Evolutionary conservation across 148 eudicot genomes (phyloP).

Genomic region (Vaccinium vitisidaea): DNA sequence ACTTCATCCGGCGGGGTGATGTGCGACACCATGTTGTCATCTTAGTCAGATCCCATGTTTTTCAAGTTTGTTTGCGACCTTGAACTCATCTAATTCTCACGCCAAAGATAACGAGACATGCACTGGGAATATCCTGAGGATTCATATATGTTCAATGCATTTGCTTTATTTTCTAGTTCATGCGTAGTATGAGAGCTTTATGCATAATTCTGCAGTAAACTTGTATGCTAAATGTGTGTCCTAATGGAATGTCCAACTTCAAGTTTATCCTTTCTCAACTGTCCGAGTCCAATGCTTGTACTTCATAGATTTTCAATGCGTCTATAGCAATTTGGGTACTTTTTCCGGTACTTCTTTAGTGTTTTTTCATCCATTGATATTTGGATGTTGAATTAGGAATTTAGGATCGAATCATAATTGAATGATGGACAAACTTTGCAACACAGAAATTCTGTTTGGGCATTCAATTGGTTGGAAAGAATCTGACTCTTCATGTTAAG

Average conservation of each 20-base stretch:
- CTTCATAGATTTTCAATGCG: not conserved
- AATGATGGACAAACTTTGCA: not conserved
- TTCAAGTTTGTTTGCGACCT: too few relatives aligned
- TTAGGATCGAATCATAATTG: not conserved
- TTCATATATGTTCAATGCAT: too few relatives aligned
- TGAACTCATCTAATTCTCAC: not conserved
- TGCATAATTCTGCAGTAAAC: not conserved
- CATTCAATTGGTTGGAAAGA: too few relatives aligned
- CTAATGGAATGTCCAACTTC: not conserved
- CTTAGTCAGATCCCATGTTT: too few relatives aligned
- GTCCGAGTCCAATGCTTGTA: not conserved
- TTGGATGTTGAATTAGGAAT: not conserved
- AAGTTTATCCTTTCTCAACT: not conserved
- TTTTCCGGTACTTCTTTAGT: not conserved
- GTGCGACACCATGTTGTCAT: too few relatives aligned
- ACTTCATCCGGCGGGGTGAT: too few relatives aligned
- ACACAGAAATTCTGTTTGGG: not conserved
- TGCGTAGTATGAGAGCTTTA: not conserved
- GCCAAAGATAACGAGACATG: too few relatives aligned
- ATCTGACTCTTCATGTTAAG: too few relatives aligned
- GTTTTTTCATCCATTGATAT: not conserved
- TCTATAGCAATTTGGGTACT: not conserved
- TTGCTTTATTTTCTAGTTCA: too few relatives aligned
- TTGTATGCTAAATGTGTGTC: not conserved
- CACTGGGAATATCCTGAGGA: too few relatives aligned